Evolutionary conservation across 1,284 basidiomycete species (phyloP).

Genomic region (Polyporus tsugae): DNA sequence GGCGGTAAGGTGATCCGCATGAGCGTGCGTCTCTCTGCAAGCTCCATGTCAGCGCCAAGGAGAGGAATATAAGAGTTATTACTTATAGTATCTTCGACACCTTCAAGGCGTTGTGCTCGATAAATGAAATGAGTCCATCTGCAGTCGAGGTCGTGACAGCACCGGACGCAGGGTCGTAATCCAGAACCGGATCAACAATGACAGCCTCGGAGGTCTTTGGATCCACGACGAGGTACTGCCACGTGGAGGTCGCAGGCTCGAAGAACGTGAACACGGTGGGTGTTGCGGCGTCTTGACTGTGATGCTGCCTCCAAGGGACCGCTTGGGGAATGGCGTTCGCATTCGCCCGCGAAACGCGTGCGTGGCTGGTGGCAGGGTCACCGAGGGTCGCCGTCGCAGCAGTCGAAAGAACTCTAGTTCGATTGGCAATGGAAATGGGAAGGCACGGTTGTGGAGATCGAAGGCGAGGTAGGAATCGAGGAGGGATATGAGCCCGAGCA

Average conservation of each 20-base stretch:
- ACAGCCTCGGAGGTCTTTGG: conserved; percentile 43
- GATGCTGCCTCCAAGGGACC: conserved; percentile 38
- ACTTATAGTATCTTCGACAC: conserved; percentile 47
- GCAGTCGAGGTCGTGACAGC: conserved; percentile 45
- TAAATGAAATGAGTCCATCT: conserved; percentile 45
- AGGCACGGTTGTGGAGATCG: background rate
- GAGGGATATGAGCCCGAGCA: background rate
- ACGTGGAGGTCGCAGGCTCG: conserved; percentile 44
- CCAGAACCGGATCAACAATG: conserved; percentile 49
- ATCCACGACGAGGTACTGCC: conserved; percentile 50
- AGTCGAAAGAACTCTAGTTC: background rate
- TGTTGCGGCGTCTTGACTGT: conserved; percentile 34
- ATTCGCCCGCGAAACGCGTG: conserved; percentile 21
- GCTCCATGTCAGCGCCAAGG: background rate
- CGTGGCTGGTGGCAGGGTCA: background rate
- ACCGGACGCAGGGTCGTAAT: conserved; percentile 48
- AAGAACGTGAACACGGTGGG: conserved; percentile 44
- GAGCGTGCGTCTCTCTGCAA: conserved; percentile 50
- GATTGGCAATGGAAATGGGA: background rate
- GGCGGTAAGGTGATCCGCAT: conserved; percentile 52
- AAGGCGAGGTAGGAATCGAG: background rate
- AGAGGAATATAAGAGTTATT: background rate
- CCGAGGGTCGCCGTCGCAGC: background rate
- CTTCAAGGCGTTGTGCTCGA: conserved; percentile 42
- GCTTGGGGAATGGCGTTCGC: conserved; percentile 30